Evolutionary conservation across 352 stramenopile species (phyloP).

Genomic region (Globisporangium iwayamae): DNA sequence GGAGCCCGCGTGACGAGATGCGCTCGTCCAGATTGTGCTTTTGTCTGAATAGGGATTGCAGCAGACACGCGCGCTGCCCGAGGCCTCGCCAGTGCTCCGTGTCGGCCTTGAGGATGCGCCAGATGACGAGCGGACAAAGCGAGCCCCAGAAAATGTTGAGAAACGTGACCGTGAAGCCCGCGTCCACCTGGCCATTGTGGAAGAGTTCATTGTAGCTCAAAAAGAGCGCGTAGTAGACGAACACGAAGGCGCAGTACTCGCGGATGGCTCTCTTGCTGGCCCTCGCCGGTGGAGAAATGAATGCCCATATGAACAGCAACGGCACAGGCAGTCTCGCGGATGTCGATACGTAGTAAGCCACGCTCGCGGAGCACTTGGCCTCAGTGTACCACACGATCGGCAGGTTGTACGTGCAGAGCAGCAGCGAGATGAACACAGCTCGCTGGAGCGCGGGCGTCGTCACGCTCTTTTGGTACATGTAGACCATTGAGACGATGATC

Average conservation of each 20-base stretch:
- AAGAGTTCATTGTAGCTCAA: slow-evolving; percentile 42
- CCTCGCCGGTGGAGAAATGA: slow-evolving; percentile 34
- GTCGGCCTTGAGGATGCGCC: slow-evolving; percentile 65
- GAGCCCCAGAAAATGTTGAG: slow-evolving; percentile 44
- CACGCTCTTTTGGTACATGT: slow-evolving; percentile 46
- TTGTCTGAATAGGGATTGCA: slow-evolving; percentile 51
- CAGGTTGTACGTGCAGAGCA: slow-evolving; percentile 56
- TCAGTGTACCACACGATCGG: slow-evolving; percentile 38
- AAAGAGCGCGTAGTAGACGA: slow-evolving; percentile 36
- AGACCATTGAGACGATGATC: slow-evolving; percentile 60
- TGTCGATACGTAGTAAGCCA: slow-evolving; percentile 35
- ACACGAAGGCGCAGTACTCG: slow-evolving; percentile 56
- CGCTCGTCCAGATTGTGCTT: slow-evolving; percentile 50
- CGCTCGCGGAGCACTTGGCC: not conserved
- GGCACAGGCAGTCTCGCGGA: slow-evolving; percentile 33
- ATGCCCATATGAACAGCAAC: slow-evolving; percentile 43
- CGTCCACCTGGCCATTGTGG: slow-evolving; percentile 23
- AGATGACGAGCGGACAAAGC: slow-evolving; percentile 60
- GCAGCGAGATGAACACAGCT: slow-evolving; percentile 35
- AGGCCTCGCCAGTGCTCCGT: slow-evolving; percentile 73
- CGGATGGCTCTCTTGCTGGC: slow-evolving; percentile 46
- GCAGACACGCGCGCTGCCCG: slow-evolving; percentile 41
- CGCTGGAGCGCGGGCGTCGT: slow-evolving; percentile 43
- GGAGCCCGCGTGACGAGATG: slow-evolving; percentile 56
- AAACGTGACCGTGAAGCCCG: slow-evolving; percentile 31